Evolutionary conservation across 1,284 basidiomycete genomes (phyloP), one percentile per base, ranked within the genome.

Genomic region (Singerocomus inundabilis): DNA sequence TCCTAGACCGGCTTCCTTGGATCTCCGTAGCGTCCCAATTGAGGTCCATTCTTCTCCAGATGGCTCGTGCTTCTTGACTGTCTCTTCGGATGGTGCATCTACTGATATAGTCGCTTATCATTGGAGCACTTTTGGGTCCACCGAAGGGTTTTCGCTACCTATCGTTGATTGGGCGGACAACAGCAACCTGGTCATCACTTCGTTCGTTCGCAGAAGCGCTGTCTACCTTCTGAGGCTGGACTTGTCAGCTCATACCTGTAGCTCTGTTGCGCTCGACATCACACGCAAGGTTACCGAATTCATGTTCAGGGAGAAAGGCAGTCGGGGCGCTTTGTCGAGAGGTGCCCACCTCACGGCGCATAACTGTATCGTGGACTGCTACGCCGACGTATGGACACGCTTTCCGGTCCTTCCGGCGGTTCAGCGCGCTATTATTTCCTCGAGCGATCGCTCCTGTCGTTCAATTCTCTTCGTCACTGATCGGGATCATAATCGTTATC

Each of bases 381-480:
- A 80, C 44, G 60, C 70, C 0, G 81, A 83, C 11, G 75, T 81
- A 35, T 84, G 82, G 82, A 79, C 73, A 6, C 76, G 81, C 6
- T 84, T 80, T 51, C 81, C 81, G 1, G 80, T 84, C 9, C 60
- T 80, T 1, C 71, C 82, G 1, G 80, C 81, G 0, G 70, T 84
- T 31, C 72, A 70, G 33, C 70, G 78, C 2, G 66, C 72, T 6
- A 78, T 72, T 0, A 72, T 77, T 32, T 65, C 68, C 4, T 69
- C 72, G 0, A 46, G 48, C 25, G 52, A 57, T 21, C 60, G 72
- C 24, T 48, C 49, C 24, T 56, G 51, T 12, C 69, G 66, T 28
- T 64, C 63, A 2, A 59, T 78, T 30, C 53, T 69, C 4, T 81
- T 82, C 53, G 66, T 78, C 18, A 74, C 79, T 0, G 63, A 71